Base-by-base conservation (phyloP, 768 basidiomycete genomes). In the Lyophyllum decastes region DNA sequence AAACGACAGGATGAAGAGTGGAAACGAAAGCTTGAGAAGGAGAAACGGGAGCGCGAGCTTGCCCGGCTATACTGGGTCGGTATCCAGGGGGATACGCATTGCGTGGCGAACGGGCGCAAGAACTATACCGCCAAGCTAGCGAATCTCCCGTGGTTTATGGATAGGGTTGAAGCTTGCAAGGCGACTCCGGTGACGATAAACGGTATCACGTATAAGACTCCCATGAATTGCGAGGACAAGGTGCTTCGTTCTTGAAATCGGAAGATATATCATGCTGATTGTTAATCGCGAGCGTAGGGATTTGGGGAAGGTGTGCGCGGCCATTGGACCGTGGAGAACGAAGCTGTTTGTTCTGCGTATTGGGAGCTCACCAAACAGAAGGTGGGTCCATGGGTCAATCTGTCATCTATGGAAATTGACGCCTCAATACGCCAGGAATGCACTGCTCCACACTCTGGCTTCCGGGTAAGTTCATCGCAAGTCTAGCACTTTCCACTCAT, bases 121-220 rank as follows among this genome's bases (percentile, higher is more conserved):
- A 54, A 41, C n/a, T 66, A 66, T 34, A 60, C 35, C 12, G 64
- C 62, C 16, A 35, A 49, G 1, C 59, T 66, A 2, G 54, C 50
- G 2, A 66, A 66, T 21, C 48, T 66, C 2, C 47, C 38, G 4
- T 34, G 53, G 17, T 58, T 55, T n/a, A 49, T 66, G 12, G 52
- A 64, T 41, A 40, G 26, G n/a, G 49, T 66, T 47, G 61, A 61
- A 7, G 63, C 65, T 11, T 66, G 65, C 59, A 64, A 44, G 46
- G 45, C 49, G 2, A 66, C 61, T 9, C 49, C 61, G 7, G 50
- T 64, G 0, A 62, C 57, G 35, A 54, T 66, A 14, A 61, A 62
- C 27, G 63, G 56, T 16, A 50, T 62, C 21, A 55, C 58, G 4
- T 66, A 60, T 21, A 33, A 59, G 25, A 40, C 49, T 8, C 65